phyloP scores from a whole-genome alignment of 2,329 filamentous ascomycete species.

The Magnaporthiopsis incrustans region DNA sequence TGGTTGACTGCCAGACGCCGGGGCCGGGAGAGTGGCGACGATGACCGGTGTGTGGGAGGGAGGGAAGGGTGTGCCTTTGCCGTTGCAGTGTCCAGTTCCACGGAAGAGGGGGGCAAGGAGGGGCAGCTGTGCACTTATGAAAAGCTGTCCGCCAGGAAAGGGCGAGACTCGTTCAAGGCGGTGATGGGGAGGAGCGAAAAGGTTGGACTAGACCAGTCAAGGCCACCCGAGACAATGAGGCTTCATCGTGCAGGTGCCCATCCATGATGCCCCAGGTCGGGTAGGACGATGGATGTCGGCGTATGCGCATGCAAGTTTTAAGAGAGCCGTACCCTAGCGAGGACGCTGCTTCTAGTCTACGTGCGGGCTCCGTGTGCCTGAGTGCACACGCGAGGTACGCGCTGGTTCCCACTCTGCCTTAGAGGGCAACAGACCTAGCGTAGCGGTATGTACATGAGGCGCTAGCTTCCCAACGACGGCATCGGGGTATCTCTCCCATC shows the following conservation, averaged over 20 bases:
- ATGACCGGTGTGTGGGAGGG: not conserved
- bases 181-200: not conserved
- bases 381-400: not conserved
- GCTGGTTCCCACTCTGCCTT: not conserved
- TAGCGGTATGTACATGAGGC: not conserved
- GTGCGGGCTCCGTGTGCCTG: not conserved
- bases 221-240: slow-evolving; percentile 1
- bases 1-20: not conserved
- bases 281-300: not conserved
- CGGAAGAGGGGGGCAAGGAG: not conserved
- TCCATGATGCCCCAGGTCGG: not conserved
- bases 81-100: not conserved
- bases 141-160: not conserved
- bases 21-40: not conserved
- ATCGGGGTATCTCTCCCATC: not conserved
- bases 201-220: not conserved
- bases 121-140: not conserved
- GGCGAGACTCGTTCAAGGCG: not conserved
- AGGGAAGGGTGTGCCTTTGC: not conserved
- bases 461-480: not conserved
- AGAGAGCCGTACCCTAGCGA: not conserved
- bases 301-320: not conserved
- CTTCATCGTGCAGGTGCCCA: not conserved
- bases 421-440: not conserved
- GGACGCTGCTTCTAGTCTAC: not conserved